A percentile compares a stretch with the other conserved stretches of the same genome.
Evolutionary conservation across 495 filamentous ascomycete genomes (phyloP).

Genomic region (Trichoderma asperelloides): DNA sequence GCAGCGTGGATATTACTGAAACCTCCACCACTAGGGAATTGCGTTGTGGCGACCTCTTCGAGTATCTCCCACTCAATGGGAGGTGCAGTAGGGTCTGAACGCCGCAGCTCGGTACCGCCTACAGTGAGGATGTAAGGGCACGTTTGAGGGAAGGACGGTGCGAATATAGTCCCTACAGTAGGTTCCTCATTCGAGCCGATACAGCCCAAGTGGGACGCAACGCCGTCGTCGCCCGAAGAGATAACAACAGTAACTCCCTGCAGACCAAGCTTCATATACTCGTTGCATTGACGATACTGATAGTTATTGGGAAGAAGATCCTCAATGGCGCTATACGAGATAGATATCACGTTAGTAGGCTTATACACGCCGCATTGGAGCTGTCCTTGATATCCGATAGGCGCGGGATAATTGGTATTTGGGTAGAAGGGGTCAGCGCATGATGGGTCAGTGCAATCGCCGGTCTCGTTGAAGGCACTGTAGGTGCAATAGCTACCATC

Average conservation of each 20-base stretch:
- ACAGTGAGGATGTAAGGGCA: constrained; percentile 31
- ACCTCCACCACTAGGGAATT: constrained; percentile 51
- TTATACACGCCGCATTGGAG: constrained; percentile 44
- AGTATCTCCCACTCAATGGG: constrained; percentile 20
- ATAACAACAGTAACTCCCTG: constrained; percentile 51
- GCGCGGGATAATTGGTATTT: constrained; percentile 21
- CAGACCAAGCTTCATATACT: constrained; percentile 53
- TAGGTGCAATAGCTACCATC: constrained; percentile 52
- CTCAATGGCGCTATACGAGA: constrained; percentile 24
- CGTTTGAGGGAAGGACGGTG: constrained; percentile 18
- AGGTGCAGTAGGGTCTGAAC: constrained; percentile 12
- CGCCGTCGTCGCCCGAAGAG: constrained; percentile 51
- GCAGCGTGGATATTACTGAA: constrained; percentile 59
- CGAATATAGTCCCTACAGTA: constrained; percentile 12
- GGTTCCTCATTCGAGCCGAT: constrained; percentile 11
- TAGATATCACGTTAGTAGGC: constrained; percentile 26
- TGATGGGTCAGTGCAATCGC: constrained; percentile 19
- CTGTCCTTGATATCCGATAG: constrained; percentile 44
- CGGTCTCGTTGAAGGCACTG: constrained; percentile 28
- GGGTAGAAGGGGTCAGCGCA: constrained; percentile 41
- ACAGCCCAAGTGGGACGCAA: constrained; percentile 34
- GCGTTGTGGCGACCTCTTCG: constrained; percentile 34
- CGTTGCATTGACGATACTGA: constrained; percentile 22
- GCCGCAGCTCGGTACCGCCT: constrained; percentile 20
- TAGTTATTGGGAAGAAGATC: constrained; percentile 18